Evolutionary conservation across 352 stramenopile species (phyloP).

Genomic region (Globisporangium nodosum): DNA sequence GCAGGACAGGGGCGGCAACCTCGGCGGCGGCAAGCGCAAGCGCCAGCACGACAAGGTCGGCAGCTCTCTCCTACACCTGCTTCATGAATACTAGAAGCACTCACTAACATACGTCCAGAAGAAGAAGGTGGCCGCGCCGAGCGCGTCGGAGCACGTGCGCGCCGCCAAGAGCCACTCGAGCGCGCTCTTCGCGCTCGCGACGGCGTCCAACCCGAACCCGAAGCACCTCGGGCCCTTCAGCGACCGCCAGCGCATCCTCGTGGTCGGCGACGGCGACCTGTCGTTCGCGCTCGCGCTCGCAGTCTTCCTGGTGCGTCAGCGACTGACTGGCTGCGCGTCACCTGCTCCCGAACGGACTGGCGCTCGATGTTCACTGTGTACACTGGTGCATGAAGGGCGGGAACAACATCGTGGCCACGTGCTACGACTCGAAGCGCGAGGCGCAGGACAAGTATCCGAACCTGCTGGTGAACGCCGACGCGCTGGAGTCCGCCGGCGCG

Average conservation of each 20-base stretch:
- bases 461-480: slow-evolving; percentile 59
- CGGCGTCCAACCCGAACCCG: slow-evolving; percentile 78
- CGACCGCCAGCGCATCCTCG: slow-evolving; percentile 67
- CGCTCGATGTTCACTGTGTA: neutral
- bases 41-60: slow-evolving; percentile 11
- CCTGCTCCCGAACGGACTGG: neutral
- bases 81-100: too few relatives aligned
- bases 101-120: slow-evolving; percentile 6
- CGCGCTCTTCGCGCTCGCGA: slow-evolving; percentile 58
- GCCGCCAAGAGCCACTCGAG: slow-evolving; percentile 60
- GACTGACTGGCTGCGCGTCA: neutral
- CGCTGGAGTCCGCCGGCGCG: slow-evolving; percentile 61
- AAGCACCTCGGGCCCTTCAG: slow-evolving; percentile 73
- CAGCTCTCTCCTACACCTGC: too few relatives aligned
- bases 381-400: slow-evolving; percentile 33
- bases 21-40: slow-evolving; percentile 15
- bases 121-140: slow-evolving; percentile 11
- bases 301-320: slow-evolving; percentile 48
- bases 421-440: slow-evolving; percentile 66
- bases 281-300: slow-evolving; percentile 76
- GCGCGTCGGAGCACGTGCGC: slow-evolving; percentile 26
- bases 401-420: slow-evolving; percentile 59
- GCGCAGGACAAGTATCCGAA: slow-evolving; percentile 73
- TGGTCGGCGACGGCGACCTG: slow-evolving; percentile 84
- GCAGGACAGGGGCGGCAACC: slow-evolving; percentile 13